Percentiles rank a stretch among this genome's conserved stretches.
Evolutionary conservation across 106 monocot species (phyloP).

Genomic region (Chionographis japonica): DNA sequence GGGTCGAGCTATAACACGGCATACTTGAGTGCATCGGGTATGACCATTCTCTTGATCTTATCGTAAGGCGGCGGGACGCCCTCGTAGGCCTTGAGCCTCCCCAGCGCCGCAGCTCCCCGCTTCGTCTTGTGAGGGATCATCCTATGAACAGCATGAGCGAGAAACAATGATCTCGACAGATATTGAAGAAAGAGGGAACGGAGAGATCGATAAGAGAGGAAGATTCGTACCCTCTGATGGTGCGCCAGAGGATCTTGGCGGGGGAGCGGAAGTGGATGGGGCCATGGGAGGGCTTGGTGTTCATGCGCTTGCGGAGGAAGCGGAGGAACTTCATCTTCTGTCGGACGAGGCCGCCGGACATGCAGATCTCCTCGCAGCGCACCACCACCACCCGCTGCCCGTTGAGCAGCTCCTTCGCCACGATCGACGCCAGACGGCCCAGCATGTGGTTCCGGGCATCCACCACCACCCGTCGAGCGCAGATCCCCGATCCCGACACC

Average conservation of each 20-base stretch:
- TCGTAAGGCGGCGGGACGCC: conserved; percentile 22
- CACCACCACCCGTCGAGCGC: conserved; percentile 23
- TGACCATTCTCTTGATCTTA: conserved; percentile 21
- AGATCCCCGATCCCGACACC: conserved; percentile 34
- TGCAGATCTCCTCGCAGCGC: conserved; percentile 32
- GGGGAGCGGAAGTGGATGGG: conserved; percentile 40
- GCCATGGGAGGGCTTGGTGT: conserved; percentile 32
- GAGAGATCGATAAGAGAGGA: not conserved
- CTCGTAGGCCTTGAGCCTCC: conserved; percentile 27
- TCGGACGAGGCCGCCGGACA: conserved; percentile 30
- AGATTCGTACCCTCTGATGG: conserved; percentile 17
- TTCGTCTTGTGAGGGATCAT: conserved; percentile 36
- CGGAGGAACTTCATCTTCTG: conserved; percentile 35
- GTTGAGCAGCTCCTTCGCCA: conserved; percentile 43
- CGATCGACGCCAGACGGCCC: conserved; percentile 29
- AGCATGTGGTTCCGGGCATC: conserved; percentile 40
- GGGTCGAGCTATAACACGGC: not conserved
- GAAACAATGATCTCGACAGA: not conserved
- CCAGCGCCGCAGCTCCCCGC: conserved; percentile 26
- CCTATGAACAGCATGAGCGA: not conserved
- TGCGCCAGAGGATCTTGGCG: conserved; percentile 29
- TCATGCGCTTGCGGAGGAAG: conserved; percentile 30
- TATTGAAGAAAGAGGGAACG: not conserved
- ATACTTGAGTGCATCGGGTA: conserved; percentile 20
- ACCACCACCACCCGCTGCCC: conserved; percentile 33